A percentile compares a stretch with the other conserved stretches of the same genome.
Evolutionary conservation across 768 basidiomycete genomes (phyloP).

Genomic region (Coprinopsis sp.): DNA sequence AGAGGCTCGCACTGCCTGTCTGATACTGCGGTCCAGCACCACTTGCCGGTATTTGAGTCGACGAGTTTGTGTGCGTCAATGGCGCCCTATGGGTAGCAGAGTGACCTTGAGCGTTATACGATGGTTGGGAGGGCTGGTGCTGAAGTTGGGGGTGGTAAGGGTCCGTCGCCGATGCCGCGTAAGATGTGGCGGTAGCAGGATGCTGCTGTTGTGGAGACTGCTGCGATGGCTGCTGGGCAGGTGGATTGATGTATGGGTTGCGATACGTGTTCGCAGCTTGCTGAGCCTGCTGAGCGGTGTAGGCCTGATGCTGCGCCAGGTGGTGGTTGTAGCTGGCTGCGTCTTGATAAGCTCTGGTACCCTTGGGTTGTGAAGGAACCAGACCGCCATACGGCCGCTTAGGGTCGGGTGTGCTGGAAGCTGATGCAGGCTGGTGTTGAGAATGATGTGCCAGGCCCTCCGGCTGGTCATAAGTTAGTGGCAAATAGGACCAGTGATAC

Average conservation of each 20-base stretch:
- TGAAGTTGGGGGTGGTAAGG: conserved; percentile 6
- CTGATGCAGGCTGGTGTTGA: conserved; percentile 26
- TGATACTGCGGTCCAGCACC: conserved; percentile 30
- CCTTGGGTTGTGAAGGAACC: conserved; percentile 83
- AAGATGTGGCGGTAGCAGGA: conserved; percentile 7
- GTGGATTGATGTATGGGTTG: conserved; percentile 74
- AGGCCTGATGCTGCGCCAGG: conserved; percentile 89
- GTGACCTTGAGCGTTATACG: not conserved
- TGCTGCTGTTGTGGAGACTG: conserved; percentile 18
- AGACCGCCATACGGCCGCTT: conserved; percentile 93
- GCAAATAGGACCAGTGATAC: conserved; percentile 9
- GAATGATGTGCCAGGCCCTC: conserved; percentile 43
- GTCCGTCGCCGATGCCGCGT: not conserved
- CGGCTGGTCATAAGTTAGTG: conserved; percentile 35
- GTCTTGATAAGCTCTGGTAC: conserved; percentile 82
- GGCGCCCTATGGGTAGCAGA: conserved; percentile 32
- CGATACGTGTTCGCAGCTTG: conserved; percentile 70
- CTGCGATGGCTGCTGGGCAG: conserved; percentile 32
- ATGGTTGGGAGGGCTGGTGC: conserved; percentile 22
- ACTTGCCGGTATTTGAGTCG: conserved; percentile 38
- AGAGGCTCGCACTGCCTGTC: conserved; percentile 27
- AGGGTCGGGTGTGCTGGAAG: conserved; percentile 45
- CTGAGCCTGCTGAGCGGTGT: conserved; percentile 74
- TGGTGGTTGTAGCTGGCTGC: conserved; percentile 94
- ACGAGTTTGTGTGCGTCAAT: conserved; percentile 48